phyloP scores from a whole-genome alignment of 202 grass and related monocot genomes.

The Setaria italica region DNA sequence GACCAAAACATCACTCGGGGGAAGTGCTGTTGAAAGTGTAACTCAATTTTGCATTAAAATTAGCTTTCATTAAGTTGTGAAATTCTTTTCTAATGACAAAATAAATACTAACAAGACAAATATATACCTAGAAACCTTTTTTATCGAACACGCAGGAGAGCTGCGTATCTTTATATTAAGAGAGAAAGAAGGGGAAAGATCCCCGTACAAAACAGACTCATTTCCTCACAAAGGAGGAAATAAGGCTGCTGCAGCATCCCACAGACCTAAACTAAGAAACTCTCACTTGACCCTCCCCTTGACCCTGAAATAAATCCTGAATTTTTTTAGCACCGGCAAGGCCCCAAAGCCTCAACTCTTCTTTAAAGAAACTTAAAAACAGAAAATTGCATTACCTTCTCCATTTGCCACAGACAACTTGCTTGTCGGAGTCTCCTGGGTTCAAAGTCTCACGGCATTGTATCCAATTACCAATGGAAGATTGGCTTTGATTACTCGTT shows the following conservation, averaged over 20 bases:
- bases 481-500: constrained; percentile 33
- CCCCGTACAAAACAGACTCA: no score
- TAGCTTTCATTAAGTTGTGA: constrained; percentile 20
- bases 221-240: no score
- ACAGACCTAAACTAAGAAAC: no score
- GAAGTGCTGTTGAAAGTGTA: constrained; percentile 13
- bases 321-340: no score
- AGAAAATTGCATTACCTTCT: constrained; percentile 65
- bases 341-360: no score
- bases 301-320: no score
- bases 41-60: constrained; percentile 21
- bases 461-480: constrained; percentile 81
- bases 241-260: no score
- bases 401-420: constrained; percentile 74
- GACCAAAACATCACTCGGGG: constrained; percentile 8
- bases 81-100: background rate
- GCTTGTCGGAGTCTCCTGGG: constrained; percentile 50
- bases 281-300: no score
- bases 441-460: constrained; percentile 63
- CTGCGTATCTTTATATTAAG: no score
- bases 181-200: no score
- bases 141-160: no score
- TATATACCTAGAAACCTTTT: constrained; percentile 28
- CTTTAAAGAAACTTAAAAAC: background rate
- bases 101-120: constrained; percentile 8